These are phyloP conservation scores for Tetradesmus lagerheimii DNA, from an alignment of 139 green algal species.

Conservation along the genomic window DNA sequence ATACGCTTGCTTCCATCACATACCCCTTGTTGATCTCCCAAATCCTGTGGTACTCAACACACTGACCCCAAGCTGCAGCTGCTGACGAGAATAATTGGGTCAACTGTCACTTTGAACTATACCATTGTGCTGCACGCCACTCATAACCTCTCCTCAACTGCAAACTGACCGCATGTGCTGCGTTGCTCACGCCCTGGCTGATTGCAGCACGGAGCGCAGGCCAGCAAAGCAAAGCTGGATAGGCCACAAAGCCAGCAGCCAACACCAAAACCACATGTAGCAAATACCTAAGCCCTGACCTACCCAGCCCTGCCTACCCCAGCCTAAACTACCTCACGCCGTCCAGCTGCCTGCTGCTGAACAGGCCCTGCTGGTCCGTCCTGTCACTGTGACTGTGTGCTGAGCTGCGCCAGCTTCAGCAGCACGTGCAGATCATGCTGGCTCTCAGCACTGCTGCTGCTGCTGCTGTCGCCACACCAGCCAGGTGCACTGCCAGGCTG, in stretches of 20 bases:
- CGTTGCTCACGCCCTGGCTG: no score
- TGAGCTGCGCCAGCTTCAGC: slow-evolving; percentile 31
- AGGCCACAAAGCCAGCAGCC: background rate
- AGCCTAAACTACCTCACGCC: background rate
- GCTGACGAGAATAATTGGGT: no score
- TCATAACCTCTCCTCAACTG: no score
- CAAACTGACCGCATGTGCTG: no score
- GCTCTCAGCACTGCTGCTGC: background rate
- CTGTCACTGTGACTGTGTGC: background rate
- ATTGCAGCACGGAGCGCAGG: no score
- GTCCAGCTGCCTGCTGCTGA: background rate
- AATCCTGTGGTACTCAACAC: no score
- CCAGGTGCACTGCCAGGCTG: background rate
- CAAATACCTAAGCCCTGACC: background rate
- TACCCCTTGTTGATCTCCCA: no score
- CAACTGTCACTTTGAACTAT: no score
- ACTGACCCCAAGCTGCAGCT: no score
- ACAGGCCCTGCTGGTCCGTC: background rate
- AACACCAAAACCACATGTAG: background rate
- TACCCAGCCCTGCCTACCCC: background rate
- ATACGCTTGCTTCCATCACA: no score
- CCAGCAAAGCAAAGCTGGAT: background rate
- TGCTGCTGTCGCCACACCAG: background rate
- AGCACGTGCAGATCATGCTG: slow-evolving; percentile 20
- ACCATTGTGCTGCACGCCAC: no score